Conservation (phyloP, 305 asterid species). For the Solanum chacoense region DNA sequence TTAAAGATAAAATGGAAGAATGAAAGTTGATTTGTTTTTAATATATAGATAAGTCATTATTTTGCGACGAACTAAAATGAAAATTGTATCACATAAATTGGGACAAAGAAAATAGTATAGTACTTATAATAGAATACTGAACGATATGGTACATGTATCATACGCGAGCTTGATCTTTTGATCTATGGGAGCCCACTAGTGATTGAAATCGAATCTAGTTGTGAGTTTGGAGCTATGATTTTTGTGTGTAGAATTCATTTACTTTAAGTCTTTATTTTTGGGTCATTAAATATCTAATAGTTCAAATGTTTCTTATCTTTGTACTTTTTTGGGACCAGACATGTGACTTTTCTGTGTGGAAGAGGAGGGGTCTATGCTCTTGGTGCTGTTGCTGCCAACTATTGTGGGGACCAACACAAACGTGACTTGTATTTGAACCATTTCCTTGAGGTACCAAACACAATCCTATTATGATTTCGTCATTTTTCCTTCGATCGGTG, state of each 20-base stretch:
- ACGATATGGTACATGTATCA: not conserved
- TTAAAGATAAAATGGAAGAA: not conserved
- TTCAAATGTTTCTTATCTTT: not conserved
- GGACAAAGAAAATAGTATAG: too few relatives aligned
- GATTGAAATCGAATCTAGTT: not conserved
- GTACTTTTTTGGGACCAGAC: slow-evolving; percentile 25
- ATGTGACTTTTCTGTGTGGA: slow-evolving; percentile 68
- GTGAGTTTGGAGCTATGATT: not conserved
- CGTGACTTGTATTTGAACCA: slow-evolving; percentile 37
- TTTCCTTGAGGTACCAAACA: slow-evolving; percentile 49
- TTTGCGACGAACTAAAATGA: not conserved
- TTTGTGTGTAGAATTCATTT: not conserved
- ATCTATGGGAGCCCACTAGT: not conserved
- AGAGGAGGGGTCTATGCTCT: slow-evolving; percentile 71
- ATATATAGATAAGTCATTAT: not conserved
- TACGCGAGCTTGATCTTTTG: not conserved
- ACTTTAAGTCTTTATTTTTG: not conserved
- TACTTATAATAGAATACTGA: not conserved
- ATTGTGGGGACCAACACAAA: slow-evolving; percentile 37
- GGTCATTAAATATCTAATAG: not conserved
- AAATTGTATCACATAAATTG: not conserved
- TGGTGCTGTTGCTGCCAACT: slow-evolving; percentile 62
- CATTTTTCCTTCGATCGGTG: not conserved
- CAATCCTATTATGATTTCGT: not conserved
- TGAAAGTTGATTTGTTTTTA: not conserved